Conservation (phyloP, 352 stramenopile genomes). For the Chrysophaeum taylorii region DNA sequence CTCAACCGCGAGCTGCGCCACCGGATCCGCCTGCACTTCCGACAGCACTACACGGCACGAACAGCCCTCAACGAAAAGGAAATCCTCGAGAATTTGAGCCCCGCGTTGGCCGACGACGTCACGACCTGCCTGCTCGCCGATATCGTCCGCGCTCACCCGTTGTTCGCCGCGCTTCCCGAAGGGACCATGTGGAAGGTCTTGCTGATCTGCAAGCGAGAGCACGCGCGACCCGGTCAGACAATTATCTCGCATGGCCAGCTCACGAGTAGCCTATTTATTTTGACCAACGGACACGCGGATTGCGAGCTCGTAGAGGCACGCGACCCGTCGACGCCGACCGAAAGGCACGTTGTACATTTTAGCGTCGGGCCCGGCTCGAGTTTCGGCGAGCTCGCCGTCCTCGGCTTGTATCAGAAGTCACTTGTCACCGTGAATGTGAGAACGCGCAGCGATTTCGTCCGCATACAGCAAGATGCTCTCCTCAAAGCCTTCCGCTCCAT, state of each 20-base stretch:
- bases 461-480: not conserved
- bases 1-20: not conserved
- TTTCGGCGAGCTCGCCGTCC: not conserved
- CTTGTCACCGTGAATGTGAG: too few species aligned
- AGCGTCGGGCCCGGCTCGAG: not conserved
- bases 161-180: not conserved
- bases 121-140: not conserved
- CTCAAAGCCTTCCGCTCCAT: not conserved
- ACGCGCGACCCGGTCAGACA: too few species aligned
- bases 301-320: too few species aligned
- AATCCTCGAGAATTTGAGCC: not conserved
- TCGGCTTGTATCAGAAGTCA: too few species aligned
- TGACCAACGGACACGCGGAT: too few species aligned
- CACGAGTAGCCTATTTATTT: too few species aligned
- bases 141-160: not conserved
- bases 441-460: too few species aligned
- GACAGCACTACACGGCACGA: slow-evolving; percentile 8
- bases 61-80: not conserved
- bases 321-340: too few species aligned
- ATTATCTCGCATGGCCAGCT: too few species aligned
- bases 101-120: not conserved
- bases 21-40: slow-evolving; percentile 9
- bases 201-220: too few species aligned
- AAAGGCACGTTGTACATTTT: too few species aligned
- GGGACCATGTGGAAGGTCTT: not conserved